These are phyloP conservation scores for Echria macrotheca DNA, from an alignment of 495 filamentous ascomycete genomes.

Conservation along the genomic window DNA sequence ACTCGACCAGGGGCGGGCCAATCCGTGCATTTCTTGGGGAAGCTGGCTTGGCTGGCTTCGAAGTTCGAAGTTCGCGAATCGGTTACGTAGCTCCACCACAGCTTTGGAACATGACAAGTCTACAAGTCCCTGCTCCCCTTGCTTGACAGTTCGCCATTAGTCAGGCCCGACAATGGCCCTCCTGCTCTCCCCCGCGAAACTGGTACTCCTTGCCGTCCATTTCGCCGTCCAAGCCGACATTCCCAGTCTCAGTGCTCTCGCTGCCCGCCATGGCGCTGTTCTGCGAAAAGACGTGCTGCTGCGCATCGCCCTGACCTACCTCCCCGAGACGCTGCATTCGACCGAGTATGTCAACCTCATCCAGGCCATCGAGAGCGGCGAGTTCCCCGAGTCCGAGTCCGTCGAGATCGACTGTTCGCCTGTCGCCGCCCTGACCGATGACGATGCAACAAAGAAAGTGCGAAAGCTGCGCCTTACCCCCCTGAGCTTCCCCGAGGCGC, in stretches of 20 bases:
- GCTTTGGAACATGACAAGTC: too few relatives aligned
- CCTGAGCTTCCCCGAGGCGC: constrained; percentile 46
- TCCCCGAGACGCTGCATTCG: constrained; percentile 72
- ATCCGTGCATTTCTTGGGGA: constrained; percentile 3
- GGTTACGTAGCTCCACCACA: constrained; percentile 8
- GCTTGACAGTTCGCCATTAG: too few relatives aligned
- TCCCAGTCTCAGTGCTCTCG: constrained; percentile 54
- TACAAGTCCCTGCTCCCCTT: too few relatives aligned
- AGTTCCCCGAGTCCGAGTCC: constrained; percentile 24
- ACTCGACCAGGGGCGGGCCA: not conserved
- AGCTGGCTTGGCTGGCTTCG: not conserved
- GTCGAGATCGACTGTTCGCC: constrained; percentile 50
- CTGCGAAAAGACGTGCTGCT: constrained; percentile 64
- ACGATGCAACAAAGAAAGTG: constrained; percentile 62
- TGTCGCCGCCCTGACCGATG: constrained; percentile 57
- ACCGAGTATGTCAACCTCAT: constrained; percentile 57
- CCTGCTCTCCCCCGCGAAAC: constrained; percentile 53
- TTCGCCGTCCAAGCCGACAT: constrained; percentile 55
- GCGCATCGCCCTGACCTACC: constrained; percentile 76
- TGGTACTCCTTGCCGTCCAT: constrained; percentile 58
- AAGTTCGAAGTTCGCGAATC: not conserved
- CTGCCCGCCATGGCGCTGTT: constrained; percentile 48
- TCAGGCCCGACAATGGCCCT: constrained; percentile 41
- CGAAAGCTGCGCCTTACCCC: constrained; percentile 65
- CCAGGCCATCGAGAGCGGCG: constrained; percentile 45